Evolutionary conservation across 306 rosid species (phyloP), one percentile per base, ranked within the genome.

Genomic region (Begonia loranthoides): DNA sequence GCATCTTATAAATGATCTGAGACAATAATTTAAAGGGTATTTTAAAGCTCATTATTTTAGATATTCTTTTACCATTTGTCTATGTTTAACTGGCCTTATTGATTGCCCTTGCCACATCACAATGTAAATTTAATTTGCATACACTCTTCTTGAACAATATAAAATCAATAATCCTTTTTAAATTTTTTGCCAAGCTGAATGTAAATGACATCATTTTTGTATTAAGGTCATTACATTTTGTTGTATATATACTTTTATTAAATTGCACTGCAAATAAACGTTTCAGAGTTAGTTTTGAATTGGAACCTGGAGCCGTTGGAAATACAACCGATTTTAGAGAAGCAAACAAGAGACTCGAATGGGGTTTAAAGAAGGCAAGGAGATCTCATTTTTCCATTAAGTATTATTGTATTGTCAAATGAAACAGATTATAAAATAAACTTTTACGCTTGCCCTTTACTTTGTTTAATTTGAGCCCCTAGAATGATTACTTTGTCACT

Each of bases 221-320:
- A 12, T 47, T 0, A 14, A 9, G 51, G 15, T 12, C 13, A 12
- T 41, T 41, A 41, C 10, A 41, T 41, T 9, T 13, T 6, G 13
- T 22, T n/a, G 8, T 28, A 49, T 49, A 13, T 15, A 17, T 15
- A 28, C 8, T 28, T 14, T 48, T 48, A 48, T 3, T 59, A 36
- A 39, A 13, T 46, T 39, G 12, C 39, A 13, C 24, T 11, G 14
- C 43, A 51, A n/a, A 9, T 49, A 63, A 43, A 65, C 53, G 49
- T 52, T 64, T 53, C 70, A 80, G 94, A 49, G 87, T 76, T 56
- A 80, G 73, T 67, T 87, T 83, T 54, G 87, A 80, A 65, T 69
- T 83, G 80, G 90, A 83, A 66, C 74, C 87, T 19, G 94, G 94
- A 58, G 75, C 80, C 43, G 80, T 69, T 60, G 94, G 96, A 61